Evolutionary conservation across 371 early-diverging fungal genomes (phyloP), one percentile per base, ranked within the genome.

Genomic region (Phascolomyces articulosus): DNA sequence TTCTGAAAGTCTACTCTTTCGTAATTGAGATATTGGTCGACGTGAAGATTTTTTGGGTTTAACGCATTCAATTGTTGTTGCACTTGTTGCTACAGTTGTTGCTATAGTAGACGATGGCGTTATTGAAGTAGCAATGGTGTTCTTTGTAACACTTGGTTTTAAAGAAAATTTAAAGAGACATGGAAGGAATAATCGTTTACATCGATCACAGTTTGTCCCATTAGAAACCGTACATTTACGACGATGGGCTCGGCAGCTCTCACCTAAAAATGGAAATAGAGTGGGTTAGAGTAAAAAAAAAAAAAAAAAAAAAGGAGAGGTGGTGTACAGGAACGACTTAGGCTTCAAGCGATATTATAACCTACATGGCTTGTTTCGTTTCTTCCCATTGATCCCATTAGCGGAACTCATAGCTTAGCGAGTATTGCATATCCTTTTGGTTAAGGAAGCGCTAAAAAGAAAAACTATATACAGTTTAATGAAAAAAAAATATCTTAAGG

Each of bases 161-260:
- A 67, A 53, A 10, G 69, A 67, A 55, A 63, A 65, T 31, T 74
- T 72, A 55, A 77, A 77, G 0, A 77, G 67, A 44, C 77, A 77
- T 4, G 65, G 26, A 23, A 69, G 40, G 27, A 49, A 63, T 58
- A 69, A 71, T 49, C 71, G 74, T 9, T 65, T 44, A 62, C 77
- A 77, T 28, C 77, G 72, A 31, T 74, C 72, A 40, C 77, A 77
- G 23, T 64, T 65, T 3, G 41, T 56, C 1, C 72, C 77, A n/a
- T 64, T 40, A 13, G 55, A 49, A 13, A 77, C 64, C 27, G 68
- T 61, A 58, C 77, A 77, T 62, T 74, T 77, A 26, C 77, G 69
- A n/a, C 77, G 72, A 68, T 77, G 77, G 26, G 74, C 68, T 55
- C 77, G 61, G 44, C 77, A 77, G 53, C 69, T 71, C 49, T 77